Base-by-base conservation (phyloP, 208 protist genomes). In the Trypanosoma rangeli region DNA sequence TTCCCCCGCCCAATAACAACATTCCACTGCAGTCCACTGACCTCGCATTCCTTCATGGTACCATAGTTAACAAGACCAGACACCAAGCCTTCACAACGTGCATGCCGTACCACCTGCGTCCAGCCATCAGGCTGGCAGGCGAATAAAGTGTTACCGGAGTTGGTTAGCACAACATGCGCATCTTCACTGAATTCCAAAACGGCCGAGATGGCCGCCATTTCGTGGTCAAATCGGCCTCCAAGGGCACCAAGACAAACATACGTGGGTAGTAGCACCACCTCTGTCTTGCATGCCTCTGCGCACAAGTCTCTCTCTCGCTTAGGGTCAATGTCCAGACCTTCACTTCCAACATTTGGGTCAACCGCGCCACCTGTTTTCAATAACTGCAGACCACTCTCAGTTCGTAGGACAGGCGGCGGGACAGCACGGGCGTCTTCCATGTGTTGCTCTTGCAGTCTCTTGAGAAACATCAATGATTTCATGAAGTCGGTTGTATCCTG, bases 401-500 rank as follows among this genome's bases (percentile, higher is more conserved):
- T 46, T 15, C 37, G 31, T 29, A 78, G 50, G 50, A 68, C 50
- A 44, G 49, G 61, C 31, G 67, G 58, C 4, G 67, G 59, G 57
- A 64, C 20, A 76, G 70, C 37, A 59, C 44, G 55, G 28, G 39
- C n/a, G n/a, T 68, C 76, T 35, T 76, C 44, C 10, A 64, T 42
- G 31, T 75, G 59, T 1, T 22, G 46, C 20, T 73, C 42, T 54
- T 73, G 55, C 13, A 86, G 76, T 9, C 81, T 74, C 37, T 76
- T 63, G 28, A 92, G 29, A 31, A 94, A 75, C 15, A 60, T 53
- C 0, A 94, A 55, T 26, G 78, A 72, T 67, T 94, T 94, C 7
- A 73, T 29, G 64, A 94, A 94, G 80, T 94, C 89, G 5, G 89
- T 92, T n/a, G 89, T 80, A 75, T 90, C 76, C 56, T 94, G 89